Evolutionary conservation across 768 basidiomycete genomes (phyloP).

Genomic region (Tylopilus sp.): DNA sequence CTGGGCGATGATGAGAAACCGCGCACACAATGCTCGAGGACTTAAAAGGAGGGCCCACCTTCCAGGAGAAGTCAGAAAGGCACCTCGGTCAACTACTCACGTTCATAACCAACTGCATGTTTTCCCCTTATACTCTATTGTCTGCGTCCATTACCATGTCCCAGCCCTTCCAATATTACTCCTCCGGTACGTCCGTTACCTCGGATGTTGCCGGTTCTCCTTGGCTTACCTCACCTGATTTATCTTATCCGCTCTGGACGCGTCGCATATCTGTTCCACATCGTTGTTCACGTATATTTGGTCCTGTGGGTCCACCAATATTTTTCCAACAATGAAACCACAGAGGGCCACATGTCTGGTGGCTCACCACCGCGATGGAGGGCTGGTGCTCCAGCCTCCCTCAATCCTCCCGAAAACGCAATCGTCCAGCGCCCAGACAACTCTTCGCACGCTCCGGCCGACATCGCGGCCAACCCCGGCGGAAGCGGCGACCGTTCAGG

Average conservation of each 20-base stretch:
- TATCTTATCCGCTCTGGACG: slow-evolving; percentile 29
- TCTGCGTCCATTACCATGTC: not conserved
- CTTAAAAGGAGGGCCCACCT: slow-evolving; percentile 29
- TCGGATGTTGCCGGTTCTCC: slow-evolving; percentile 16
- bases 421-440: slow-evolving; percentile 12
- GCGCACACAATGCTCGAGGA: slow-evolving; percentile 5
- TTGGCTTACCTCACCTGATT: slow-evolving; percentile 17
- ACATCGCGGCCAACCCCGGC: slow-evolving; percentile 15
- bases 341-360: slow-evolving; percentile 25
- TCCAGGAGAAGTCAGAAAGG: slow-evolving; percentile 6
- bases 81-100: slow-evolving; percentile 2
- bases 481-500: slow-evolving; percentile 10
- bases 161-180: not conserved
- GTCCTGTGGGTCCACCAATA: slow-evolving; percentile 32
- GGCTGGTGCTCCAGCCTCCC: slow-evolving; percentile 5
- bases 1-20: slow-evolving; percentile 13
- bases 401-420: slow-evolving; percentile 5
- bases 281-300: slow-evolving; percentile 32
- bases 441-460: slow-evolving; percentile 20
- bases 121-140: not conserved
- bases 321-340: slow-evolving; percentile 28
- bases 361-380: slow-evolving; percentile 17
- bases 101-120: not conserved
- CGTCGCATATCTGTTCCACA: slow-evolving; percentile 12
- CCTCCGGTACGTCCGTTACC: slow-evolving; percentile 4